phyloP scores from a whole-genome alignment of 495 filamentous ascomycete genomes.

The Penicillium subrubescens region DNA sequence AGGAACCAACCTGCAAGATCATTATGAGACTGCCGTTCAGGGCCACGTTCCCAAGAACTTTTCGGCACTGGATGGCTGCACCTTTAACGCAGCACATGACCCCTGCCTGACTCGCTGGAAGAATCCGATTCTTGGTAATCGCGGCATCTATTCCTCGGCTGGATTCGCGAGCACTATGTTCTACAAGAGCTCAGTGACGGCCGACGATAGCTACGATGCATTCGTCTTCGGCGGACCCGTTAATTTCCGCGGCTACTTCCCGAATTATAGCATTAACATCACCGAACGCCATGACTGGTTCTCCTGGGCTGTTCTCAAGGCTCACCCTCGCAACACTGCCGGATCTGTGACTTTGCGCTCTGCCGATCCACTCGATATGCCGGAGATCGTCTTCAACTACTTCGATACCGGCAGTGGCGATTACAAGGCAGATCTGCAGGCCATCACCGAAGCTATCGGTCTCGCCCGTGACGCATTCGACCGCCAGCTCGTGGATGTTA shows the following conservation, averaged over 20 bases:
- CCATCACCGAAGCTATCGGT: conserved; percentile 50
- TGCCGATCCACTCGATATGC: conserved; percentile 54
- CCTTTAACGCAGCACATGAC: conserved; percentile 39
- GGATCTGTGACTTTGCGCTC: conserved; percentile 54
- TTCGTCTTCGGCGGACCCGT: conserved; percentile 56
- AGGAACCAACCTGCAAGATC: conserved; percentile 68
- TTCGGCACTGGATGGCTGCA: conserved; percentile 46
- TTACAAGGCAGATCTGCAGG: conserved; percentile 44
- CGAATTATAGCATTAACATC: conserved; percentile 35
- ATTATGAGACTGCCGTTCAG: conserved; percentile 57
- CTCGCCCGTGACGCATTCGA: conserved; percentile 44
- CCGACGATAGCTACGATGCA: conserved; percentile 47
- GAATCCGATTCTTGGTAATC: conserved; percentile 32
- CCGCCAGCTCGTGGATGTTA: conserved; percentile 29
- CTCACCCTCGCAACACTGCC: conserved; percentile 53
- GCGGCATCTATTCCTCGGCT: conserved; percentile 52
- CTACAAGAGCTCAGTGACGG: conserved; percentile 44
- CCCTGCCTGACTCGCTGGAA: conserved; percentile 53
- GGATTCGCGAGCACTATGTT: conserved; percentile 51
- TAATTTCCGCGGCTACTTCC: conserved; percentile 48
- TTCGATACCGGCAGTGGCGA: conserved; percentile 47
- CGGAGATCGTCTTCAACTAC: conserved; percentile 59
- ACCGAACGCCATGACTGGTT: conserved; percentile 36
- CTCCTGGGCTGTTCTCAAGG: conserved; percentile 57
- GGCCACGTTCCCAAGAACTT: conserved; percentile 47